phyloP scores from a whole-genome alignment of 768 basidiomycete species.

The Suillus subalutaceus region DNA sequence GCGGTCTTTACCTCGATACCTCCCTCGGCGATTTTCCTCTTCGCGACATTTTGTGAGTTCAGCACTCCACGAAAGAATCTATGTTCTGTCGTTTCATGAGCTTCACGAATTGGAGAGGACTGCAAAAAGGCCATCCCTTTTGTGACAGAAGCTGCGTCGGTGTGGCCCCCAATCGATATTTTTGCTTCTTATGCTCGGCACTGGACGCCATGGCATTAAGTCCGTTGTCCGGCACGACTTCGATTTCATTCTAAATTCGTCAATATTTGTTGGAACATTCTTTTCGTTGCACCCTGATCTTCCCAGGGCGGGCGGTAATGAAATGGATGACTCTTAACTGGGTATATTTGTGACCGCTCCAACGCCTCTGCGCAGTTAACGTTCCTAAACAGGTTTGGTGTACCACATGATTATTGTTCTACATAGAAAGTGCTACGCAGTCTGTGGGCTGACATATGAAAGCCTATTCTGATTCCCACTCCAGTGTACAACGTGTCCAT shows the following conservation, averaged over 20 bases:
- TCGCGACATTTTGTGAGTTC: no score
- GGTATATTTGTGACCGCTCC: constrained; percentile 14
- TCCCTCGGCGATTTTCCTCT: no score
- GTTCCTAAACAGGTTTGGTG: background rate
- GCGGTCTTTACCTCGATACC: background rate
- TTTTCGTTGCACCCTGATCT: constrained; percentile 27
- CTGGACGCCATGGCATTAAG: no score
- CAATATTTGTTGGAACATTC: background rate
- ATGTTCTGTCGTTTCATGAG: background rate
- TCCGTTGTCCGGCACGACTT: background rate
- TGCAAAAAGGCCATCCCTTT: no score
- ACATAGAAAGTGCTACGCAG: constrained; percentile 30
- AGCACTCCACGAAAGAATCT: no score
- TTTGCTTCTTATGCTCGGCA: background rate
- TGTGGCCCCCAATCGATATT: background rate
- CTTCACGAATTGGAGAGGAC: background rate
- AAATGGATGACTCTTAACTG: constrained; percentile 9
- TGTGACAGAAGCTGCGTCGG: no score
- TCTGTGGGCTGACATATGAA: constrained; percentile 1
- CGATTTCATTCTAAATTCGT: background rate
- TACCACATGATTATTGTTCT: constrained; percentile 38
- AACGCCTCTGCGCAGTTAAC: background rate
- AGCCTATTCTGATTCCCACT: background rate
- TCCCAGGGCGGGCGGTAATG: constrained; percentile 31
- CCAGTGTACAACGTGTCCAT: background rate